phyloP scores from a whole-genome alignment of 371 early-diverging fungal genomes.

The Thermomucor indicae-seudaticae region DNA sequence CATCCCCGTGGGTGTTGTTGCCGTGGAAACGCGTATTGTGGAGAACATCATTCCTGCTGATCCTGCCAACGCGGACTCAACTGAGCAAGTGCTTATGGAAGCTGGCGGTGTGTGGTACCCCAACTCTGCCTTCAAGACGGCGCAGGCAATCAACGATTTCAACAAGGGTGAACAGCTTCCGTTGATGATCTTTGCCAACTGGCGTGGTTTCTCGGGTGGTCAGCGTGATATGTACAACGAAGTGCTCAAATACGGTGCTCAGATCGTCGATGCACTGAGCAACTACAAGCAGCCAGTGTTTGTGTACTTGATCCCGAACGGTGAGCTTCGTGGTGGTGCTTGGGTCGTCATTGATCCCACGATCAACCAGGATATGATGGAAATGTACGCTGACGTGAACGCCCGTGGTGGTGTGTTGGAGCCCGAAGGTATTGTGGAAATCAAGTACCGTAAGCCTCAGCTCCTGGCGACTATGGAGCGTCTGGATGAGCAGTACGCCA shows the following conservation, averaged over 20 bases:
- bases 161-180: conserved; percentile 98
- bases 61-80: conserved; percentile 87
- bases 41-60: conserved; percentile 93
- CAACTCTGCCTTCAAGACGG: conserved; percentile 98
- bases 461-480: conserved; percentile 90
- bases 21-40: conserved; percentile 92
- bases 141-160: conserved; percentile 97
- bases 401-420: conserved; percentile 96
- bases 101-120: conserved; percentile 99
- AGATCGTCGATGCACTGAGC: conserved; percentile 95
- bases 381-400: conserved; percentile 94
- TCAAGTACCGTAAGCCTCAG: conserved; percentile 96
- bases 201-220: conserved; percentile 99
- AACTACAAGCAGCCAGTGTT: conserved; percentile 96
- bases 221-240: conserved; percentile 99
- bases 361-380: conserved; percentile 97
- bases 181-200: conserved; percentile 98
- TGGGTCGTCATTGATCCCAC: conserved; percentile 99
- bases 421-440: conserved; percentile 98
- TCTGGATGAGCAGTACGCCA: conserved; percentile 72
- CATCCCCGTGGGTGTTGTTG: conserved; percentile 95
- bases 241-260: conserved; percentile 95
- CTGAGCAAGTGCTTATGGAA: conserved; percentile 86
- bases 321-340: conserved; percentile 98
- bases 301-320: conserved; percentile 93